A percentile compares a stretch with the other conserved stretches of the same genome.
phyloP scores from a whole-genome alignment of 495 filamentous ascomycete species.

The Penicillium paradoxum region DNA sequence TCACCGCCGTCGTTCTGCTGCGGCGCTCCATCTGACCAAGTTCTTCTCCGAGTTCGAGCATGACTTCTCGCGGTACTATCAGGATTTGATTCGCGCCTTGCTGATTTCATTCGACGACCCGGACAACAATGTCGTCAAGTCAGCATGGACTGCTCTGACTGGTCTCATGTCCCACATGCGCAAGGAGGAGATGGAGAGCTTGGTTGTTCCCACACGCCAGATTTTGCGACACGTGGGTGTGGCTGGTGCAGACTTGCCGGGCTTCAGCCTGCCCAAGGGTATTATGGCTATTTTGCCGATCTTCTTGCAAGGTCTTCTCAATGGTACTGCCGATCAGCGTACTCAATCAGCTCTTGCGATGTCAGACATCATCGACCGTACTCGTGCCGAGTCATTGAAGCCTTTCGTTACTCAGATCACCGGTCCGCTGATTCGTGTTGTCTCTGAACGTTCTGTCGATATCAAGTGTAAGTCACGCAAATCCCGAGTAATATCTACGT shows the following conservation, averaged over 20 bases:
- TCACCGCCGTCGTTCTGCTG: slow-evolving; percentile 70
- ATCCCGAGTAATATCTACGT: background rate
- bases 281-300: slow-evolving; percentile 96
- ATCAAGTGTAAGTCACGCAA: slow-evolving; percentile 59
- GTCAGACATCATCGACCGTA: slow-evolving; percentile 90
- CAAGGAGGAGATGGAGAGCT: slow-evolving; percentile 96
- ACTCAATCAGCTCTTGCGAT: slow-evolving; percentile 89
- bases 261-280: slow-evolving; percentile 91
- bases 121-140: slow-evolving; percentile 81
- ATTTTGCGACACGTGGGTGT: slow-evolving; percentile 83
- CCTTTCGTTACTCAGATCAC: slow-evolving; percentile 97
- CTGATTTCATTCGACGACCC: slow-evolving; percentile 87
- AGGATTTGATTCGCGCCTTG: slow-evolving; percentile 83
- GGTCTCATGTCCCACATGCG: slow-evolving; percentile 82
- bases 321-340: slow-evolving; percentile 85
- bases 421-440: slow-evolving; percentile 92
- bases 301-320: slow-evolving; percentile 96
- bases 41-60: slow-evolving; percentile 80
- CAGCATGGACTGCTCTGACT: slow-evolving; percentile 84
- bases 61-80: slow-evolving; percentile 91
- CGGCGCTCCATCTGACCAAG: slow-evolving; percentile 75
- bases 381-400: slow-evolving; percentile 74
- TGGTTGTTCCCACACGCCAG: slow-evolving; percentile 83
- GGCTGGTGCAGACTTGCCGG: slow-evolving; percentile 74
- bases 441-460: slow-evolving; percentile 90